Evolutionary conservation across 2,329 filamentous ascomycete genomes (phyloP).

Genomic region (Fusarium tanahbumbuense): DNA sequence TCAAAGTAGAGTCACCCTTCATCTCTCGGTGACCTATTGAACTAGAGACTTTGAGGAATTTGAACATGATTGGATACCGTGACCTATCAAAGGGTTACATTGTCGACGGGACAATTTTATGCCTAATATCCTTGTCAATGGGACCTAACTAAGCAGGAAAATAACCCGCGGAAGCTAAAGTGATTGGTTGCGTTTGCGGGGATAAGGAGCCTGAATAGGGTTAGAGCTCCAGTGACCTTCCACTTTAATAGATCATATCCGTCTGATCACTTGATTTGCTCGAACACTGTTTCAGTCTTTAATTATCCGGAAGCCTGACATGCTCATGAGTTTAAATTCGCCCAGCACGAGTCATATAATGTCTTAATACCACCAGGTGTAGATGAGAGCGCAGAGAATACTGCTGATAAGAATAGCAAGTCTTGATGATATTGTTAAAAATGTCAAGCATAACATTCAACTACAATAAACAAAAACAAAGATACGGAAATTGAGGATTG

Average conservation of each 20-base stretch:
- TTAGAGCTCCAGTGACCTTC: background rate
- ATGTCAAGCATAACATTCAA: rapidly evolving
- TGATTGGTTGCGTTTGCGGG: background rate
- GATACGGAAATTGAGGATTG: too few species aligned
- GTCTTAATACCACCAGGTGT: too few species aligned
- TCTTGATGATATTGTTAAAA: background rate
- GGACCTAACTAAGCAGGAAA: background rate
- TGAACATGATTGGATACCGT: conserved; percentile 4
- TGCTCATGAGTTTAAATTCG: background rate
- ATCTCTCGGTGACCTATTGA: background rate
- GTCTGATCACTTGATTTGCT: background rate
- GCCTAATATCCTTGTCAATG: background rate
- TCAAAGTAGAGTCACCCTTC: background rate
- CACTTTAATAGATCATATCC: background rate
- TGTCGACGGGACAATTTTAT: background rate
- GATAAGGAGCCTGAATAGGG: background rate
- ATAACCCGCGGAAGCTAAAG: background rate
- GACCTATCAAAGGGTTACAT: conserved; percentile 23
- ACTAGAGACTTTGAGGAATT: background rate
- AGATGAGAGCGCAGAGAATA: too few species aligned
- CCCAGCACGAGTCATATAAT: background rate
- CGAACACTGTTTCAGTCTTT: background rate
- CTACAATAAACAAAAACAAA: too few species aligned
- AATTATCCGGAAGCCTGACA: background rate
- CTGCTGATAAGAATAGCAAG: background rate